Evolutionary conservation across 257 asterid genomes (phyloP), one percentile per base, ranked within the genome.

Genomic region (Gynochthodes officinalis): DNA sequence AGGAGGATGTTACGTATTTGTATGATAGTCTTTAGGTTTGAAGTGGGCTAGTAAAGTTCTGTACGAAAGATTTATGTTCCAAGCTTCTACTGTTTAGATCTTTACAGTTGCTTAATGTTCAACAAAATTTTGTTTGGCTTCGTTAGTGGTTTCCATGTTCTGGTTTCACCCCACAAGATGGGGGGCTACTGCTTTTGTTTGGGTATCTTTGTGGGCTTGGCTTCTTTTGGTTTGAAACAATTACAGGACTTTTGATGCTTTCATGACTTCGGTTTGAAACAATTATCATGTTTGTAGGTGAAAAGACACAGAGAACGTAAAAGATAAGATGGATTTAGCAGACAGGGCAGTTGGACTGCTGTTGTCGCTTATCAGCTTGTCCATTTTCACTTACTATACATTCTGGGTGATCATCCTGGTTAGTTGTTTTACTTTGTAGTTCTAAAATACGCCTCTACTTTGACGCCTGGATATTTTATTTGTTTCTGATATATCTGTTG

Each of bases 361-460:
- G 68, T 82, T 90, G 61, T 87, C 98, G 14, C 70, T 84, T 75
- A 84, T 82, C 68, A 93, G 98, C 84, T 78, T 90, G 82, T 84
- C 93, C 64, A 81, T 90, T 69, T 93, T 93, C 86, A 90, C 97
- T 23, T 93, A 93, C 78, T 93, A 93, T 76, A 93, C 96, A 58
- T 87, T 93, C 75, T 93, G 97, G 98, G 91, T 93, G 58, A 82
- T 93, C 79, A 86, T 93, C 76, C 84, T 93, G 97, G 97, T 90
- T 46, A 84, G 93, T 75, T 64, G 19, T 43, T 46, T 52, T 1
- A 60, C 61, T 49, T 73, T 18, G 1, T 37, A 44, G 27, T 58
- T 53, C 58, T 55, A 52, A 21, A 23, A 67, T 39, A 50, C 13
- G 21, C 28, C 1, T 72, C 18, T 73, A 39, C 27, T 27, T 25